phyloP scores from a whole-genome alignment of 2,329 filamentous ascomycete genomes.

The Mycosphaerelloides madeirae region DNA sequence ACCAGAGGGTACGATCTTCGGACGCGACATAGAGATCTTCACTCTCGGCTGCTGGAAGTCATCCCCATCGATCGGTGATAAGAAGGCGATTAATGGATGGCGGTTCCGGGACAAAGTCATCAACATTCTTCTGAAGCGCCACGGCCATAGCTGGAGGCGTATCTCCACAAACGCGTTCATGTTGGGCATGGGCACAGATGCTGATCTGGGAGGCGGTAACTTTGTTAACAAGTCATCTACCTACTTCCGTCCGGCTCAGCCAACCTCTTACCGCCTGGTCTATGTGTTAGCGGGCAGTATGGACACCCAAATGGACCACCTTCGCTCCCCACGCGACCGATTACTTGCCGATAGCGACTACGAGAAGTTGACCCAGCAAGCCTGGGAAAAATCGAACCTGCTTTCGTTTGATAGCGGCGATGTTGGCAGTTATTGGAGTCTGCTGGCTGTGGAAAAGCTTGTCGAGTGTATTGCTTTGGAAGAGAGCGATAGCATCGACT shows the following conservation, averaged over 20 bases:
- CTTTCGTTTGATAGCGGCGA: neutral
- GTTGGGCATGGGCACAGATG: neutral
- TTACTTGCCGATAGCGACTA: neutral
- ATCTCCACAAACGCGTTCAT: neutral
- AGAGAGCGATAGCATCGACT: neutral
- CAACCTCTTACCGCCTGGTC: neutral
- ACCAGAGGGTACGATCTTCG: neutral
- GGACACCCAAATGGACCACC: neutral
- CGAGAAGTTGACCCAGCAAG: neutral
- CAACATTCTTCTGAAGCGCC: neutral
- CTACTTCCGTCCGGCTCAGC: neutral
- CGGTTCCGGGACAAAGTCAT: neutral
- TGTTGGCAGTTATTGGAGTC: neutral
- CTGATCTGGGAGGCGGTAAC: no score
- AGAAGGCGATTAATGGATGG: neutral
- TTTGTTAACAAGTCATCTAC: no score
- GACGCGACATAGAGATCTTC: neutral
- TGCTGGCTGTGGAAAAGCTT: neutral
- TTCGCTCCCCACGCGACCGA: neutral
- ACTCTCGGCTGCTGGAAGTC: conserved; percentile 1
- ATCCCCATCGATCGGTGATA: neutral
- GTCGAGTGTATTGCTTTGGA: neutral
- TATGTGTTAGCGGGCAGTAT: neutral
- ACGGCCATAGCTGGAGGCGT: neutral
- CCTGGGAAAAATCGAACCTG: neutral